phyloP scores from a whole-genome alignment of 2,329 filamentous ascomycete genomes.

The Aplosporella prunicola region DNA sequence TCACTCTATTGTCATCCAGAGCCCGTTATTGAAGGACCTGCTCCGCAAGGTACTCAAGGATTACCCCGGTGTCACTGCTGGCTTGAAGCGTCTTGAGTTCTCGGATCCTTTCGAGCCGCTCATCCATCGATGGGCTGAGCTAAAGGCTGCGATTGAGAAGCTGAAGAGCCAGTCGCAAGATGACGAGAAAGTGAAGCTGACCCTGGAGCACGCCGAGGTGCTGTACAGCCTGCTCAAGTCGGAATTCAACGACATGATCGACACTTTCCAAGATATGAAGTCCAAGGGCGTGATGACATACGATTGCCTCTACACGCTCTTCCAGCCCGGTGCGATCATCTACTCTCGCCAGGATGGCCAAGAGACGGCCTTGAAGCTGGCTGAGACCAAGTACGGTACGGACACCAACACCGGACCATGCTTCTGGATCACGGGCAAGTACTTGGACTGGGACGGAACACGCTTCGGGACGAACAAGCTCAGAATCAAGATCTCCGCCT shows the following conservation, averaged over 20 bases:
- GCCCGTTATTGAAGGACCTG: constrained; percentile 48
- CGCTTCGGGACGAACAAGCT: constrained; percentile 21
- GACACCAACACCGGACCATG: constrained; percentile 27
- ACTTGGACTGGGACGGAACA: constrained; percentile 29
- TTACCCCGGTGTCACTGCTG: constrained; percentile 52
- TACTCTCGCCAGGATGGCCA: constrained; percentile 29
- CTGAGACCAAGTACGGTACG: constrained; percentile 21
- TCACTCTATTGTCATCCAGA: constrained; percentile 56
- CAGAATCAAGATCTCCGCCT: constrained; percentile 21
- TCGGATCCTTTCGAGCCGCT: constrained; percentile 52
- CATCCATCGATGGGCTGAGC: constrained; percentile 52
- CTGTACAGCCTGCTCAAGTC: constrained; percentile 29
- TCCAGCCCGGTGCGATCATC: constrained; percentile 26
- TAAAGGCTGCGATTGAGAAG: constrained; percentile 13
- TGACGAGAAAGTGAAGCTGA: constrained; percentile 21
- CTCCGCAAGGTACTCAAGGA: constrained; percentile 46
- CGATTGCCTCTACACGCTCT: constrained; percentile 36
- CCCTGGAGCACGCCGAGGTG: constrained; percentile 30
- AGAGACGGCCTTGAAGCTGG: constrained; percentile 23
- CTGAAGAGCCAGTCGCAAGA: constrained; percentile 11
- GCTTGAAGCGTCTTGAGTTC: constrained; percentile 53
- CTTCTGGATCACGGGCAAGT: constrained; percentile 28
- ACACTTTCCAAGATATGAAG: constrained; percentile 31
- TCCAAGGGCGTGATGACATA: constrained; percentile 34
- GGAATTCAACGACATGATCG: constrained; percentile 35